Evolutionary conservation across 495 filamentous ascomycete genomes (phyloP), one percentile per base, ranked within the genome.

Genomic region (Hyaloscypha hepaticicola): DNA sequence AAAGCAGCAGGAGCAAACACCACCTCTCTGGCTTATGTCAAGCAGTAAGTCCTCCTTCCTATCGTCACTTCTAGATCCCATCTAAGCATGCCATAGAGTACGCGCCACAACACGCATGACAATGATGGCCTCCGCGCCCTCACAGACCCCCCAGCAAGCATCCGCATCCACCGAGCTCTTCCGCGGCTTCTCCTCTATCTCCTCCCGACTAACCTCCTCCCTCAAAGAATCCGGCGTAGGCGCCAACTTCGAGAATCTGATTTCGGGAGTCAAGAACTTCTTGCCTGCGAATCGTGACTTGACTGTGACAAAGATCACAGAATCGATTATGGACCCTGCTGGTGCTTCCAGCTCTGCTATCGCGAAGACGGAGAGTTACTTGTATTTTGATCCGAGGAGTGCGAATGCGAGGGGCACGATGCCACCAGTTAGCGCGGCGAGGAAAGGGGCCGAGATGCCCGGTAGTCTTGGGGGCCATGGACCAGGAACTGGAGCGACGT

Each of bases 191-290:
- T 90, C 85, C 34, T 88, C 87, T 61, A 90, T 98, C 67, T 96
- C 93, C 27, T 93, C 87, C 55, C 86, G 93, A 24, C 85, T 99
- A 22, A 97, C 95, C 19, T 93, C 97, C 74, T 89, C 93, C 26
- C 88, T 99, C 72, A 94, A 95, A 69, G 94, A 96, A 58, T 92
- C 91, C 7, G 90, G 92, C 11, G 83, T 85, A 19, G 88, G 90
- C 28, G 87, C 93, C 58, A 97, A 97, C 73, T 93, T 98, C 71
- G 96, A 98, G 69, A 92, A 87, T 26, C 85, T 99, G 29, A 93
- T 99, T 66, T 93, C 92, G n/a, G 94, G 96, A 38, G 94, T 99
- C 77, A 98, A 98, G 79, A 98, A 97, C 75, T 96, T 99, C 80
- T 80, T 99, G 3, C 96, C 96, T 1, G 92, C 86, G 12, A 95